A percentile compares a stretch with the other conserved stretches of the same genome.
Evolutionary conservation across 352 stramenopile genomes (phyloP).

Genomic region (Pythium plurisporium): DNA sequence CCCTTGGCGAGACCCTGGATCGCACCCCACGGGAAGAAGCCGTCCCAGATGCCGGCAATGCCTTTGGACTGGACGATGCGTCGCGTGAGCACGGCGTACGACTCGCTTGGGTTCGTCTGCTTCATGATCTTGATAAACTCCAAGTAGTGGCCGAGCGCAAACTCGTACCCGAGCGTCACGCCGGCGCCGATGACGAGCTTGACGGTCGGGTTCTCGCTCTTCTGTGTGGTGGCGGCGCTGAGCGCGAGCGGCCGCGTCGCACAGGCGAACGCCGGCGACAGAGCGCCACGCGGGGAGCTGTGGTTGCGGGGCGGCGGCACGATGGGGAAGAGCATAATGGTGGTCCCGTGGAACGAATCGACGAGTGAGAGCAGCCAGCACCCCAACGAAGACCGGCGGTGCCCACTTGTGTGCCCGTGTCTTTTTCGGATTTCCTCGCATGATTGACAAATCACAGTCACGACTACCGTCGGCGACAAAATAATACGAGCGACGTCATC

Average conservation of each 20-base stretch:
- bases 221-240: slow-evolving; percentile 11
- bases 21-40: slow-evolving; percentile 91
- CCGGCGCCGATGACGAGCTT: slow-evolving; percentile 84
- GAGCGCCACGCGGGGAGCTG: background rate
- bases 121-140: slow-evolving; percentile 96
- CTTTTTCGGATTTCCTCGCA: no score
- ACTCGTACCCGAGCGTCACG: slow-evolving; percentile 88
- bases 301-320: background rate
- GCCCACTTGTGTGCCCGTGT: no score
- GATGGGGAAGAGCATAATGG: slow-evolving; percentile 15
- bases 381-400: no score
- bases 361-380: slow-evolving; percentile 10
- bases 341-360: slow-evolving; percentile 7
- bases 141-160: slow-evolving; percentile 85
- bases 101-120: slow-evolving; percentile 77
- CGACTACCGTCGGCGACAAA: slow-evolving; percentile 15
- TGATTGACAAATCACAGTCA: slow-evolving; percentile 14
- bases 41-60: slow-evolving; percentile 89
- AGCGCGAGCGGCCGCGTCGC: slow-evolving; percentile 26
- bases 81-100: slow-evolving; percentile 73
- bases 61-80: slow-evolving; percentile 88
- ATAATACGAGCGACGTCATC: slow-evolving; percentile 15
- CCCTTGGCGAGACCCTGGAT: slow-evolving; percentile 89
- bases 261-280: background rate
- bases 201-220: slow-evolving; percentile 49